Percentiles rank a stretch among this genome's conserved stretches.
These are phyloP conservation scores for Capsella bursapastoris DNA, from an alignment of 345 rosid genomes.

Conservation along the genomic window DNA sequence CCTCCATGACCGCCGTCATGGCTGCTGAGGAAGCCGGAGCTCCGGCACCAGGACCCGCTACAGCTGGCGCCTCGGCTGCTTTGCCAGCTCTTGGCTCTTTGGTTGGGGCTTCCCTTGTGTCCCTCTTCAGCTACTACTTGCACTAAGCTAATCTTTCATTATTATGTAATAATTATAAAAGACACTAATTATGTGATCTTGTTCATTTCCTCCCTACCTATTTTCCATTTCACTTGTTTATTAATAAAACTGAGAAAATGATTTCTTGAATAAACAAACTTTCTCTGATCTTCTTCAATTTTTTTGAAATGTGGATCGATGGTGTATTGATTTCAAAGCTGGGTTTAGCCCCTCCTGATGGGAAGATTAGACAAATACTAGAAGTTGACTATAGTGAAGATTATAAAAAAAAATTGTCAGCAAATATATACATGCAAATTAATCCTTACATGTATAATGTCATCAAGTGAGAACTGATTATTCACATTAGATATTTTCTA, in stretches of 20 bases:
- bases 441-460: too few species aligned
- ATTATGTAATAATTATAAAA: slow-evolving; percentile 25
- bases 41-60: slow-evolving; percentile 47
- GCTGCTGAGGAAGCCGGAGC: slow-evolving; percentile 50
- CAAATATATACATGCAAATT: too few species aligned
- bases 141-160: slow-evolving; percentile 40
- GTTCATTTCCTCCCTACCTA: slow-evolving; percentile 24
- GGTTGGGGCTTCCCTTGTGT: slow-evolving; percentile 49
- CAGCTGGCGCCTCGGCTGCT: slow-evolving; percentile 40
- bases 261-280: slow-evolving; percentile 25
- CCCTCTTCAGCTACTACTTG: slow-evolving; percentile 47
- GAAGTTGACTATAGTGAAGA: too few species aligned
- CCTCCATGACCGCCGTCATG: slow-evolving; percentile 56
- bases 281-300: slow-evolving; percentile 15
- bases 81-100: slow-evolving; percentile 57
- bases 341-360: background rate
- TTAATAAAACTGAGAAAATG: slow-evolving; percentile 39
- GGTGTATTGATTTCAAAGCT: background rate
- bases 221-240: slow-evolving; percentile 37
- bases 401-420: too few species aligned
- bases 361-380: background rate
- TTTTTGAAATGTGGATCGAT: too few species aligned
- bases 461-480: too few species aligned
- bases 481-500: too few species aligned
- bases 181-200: slow-evolving; percentile 29